Conservation (phyloP, 805 yeast genomes). For the Yarrowia sp. region DNA sequence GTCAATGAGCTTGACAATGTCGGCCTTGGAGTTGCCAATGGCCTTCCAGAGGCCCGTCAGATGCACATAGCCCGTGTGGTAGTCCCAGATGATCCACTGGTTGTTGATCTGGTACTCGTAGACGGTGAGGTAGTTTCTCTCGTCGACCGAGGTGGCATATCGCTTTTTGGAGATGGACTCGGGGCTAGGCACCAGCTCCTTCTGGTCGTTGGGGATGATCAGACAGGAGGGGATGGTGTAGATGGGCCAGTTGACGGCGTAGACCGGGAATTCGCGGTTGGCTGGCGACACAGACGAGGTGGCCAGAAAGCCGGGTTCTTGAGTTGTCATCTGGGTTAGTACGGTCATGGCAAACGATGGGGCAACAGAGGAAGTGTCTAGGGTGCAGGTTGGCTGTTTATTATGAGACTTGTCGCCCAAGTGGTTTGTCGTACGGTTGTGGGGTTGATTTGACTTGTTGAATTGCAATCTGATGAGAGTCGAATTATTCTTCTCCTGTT, state of each 20-base stretch:
- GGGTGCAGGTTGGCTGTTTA: too few relatives aligned
- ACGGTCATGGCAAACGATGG: not conserved
- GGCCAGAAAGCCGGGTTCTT: conserved; percentile 36
- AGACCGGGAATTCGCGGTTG: conserved; percentile 39
- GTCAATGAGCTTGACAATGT: conserved; percentile 74
- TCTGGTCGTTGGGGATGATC: conserved; percentile 38
- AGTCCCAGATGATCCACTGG: conserved; percentile 86
- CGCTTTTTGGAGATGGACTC: conserved; percentile 43
- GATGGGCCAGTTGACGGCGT: conserved; percentile 47
- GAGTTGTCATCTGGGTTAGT: conserved; percentile 31
- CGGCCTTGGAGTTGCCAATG: conserved; percentile 72
- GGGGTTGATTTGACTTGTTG: too few relatives aligned
- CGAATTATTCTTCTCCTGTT: too few relatives aligned
- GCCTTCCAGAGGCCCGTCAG: conserved; percentile 89
- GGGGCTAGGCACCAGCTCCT: conserved; percentile 41
- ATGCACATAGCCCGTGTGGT: conserved; percentile 82
- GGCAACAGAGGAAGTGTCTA: too few relatives aligned
- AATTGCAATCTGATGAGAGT: too few relatives aligned
- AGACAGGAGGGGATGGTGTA: conserved; percentile 43
- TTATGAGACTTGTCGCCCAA: too few relatives aligned
- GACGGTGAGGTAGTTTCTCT: conserved; percentile 72
- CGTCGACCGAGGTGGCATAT: conserved; percentile 76
- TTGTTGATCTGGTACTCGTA: conserved; percentile 72
- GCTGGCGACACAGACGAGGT: conserved; percentile 24
- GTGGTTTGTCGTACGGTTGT: too few relatives aligned